Conservation (phyloP, 306 rosid species). For the Acmispon strigosus region DNA sequence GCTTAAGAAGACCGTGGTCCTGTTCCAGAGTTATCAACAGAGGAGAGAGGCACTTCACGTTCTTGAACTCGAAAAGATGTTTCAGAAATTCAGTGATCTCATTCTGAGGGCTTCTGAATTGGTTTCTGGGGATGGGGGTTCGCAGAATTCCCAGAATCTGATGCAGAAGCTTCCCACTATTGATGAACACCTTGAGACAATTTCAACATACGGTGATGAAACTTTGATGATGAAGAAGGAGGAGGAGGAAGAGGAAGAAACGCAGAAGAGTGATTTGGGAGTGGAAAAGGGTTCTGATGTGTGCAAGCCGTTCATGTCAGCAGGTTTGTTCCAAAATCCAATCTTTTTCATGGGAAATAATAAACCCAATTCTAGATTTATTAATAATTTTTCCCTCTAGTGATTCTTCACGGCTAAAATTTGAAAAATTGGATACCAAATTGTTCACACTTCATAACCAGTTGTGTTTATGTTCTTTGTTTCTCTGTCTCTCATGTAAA, state of each 20-base stretch:
- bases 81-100: slow-evolving; percentile 60
- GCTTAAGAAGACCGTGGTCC: slow-evolving; percentile 48
- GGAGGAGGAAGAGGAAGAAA: slow-evolving; percentile 31
- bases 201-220: slow-evolving; percentile 25
- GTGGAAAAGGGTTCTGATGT: slow-evolving; percentile 32
- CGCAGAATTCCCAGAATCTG: slow-evolving; percentile 19
- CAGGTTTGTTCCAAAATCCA: slow-evolving; percentile 38
- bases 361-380: neutral
- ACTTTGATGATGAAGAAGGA: slow-evolving; percentile 24
- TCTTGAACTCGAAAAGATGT: slow-evolving; percentile 51
- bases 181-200: slow-evolving; percentile 20
- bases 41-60: slow-evolving; percentile 55
- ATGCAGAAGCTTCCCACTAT: slow-evolving; percentile 12
- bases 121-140: slow-evolving; percentile 64
- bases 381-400: neutral
- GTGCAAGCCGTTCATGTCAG: slow-evolving; percentile 18
- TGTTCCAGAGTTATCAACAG: slow-evolving; percentile 52
- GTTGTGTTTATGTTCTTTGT: too few species aligned
- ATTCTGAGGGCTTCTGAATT: slow-evolving; percentile 66
- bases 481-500: neutral
- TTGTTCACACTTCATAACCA: neutral
- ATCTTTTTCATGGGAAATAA: neutral
- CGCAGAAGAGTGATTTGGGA: slow-evolving; percentile 17
- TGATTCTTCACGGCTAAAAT: neutral
- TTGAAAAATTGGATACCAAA: neutral